Base-by-base conservation (phyloP, 306 rosid genomes). In the Quillaja saponaria region DNA sequence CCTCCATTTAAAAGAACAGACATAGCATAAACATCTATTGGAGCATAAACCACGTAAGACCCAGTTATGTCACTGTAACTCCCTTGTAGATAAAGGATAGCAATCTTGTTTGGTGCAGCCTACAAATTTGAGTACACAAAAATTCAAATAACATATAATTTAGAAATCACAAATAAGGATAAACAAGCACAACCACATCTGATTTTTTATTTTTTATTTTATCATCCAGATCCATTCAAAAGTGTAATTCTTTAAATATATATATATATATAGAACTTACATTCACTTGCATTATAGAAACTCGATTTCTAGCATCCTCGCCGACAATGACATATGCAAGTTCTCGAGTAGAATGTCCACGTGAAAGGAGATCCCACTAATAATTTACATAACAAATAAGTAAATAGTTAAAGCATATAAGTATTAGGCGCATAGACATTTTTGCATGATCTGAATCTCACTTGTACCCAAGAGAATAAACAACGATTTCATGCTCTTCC, bases 311-410 rank as follows among this genome's bases (percentile, higher is more conserved):
- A 10, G 60, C 50, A 61, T 79, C 51, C 17, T 63, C 41, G 3
- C 95, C 84, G 10, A 66, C 69, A 1, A 9, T 9, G 44, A 83
- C 18, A 51, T 48, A 38, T 0, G 77, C 77, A 4, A 65, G 19
- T 38, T 83, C 85, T 21, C 37, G 34, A 62, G 64, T 19, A 4
- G 14, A 0, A 20, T 44, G 69, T n/a, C 44, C 66, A 3, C 13
- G 55, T 11, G 82, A 76, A 20, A 77, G 85, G 44, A 58, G 0
- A 57, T 85, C 92, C 92, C 88, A 85, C 88, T 85, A 44, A 15
- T 52, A 37, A 13, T 61, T 21, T 31, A 62, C 19, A 66, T 35
- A 38, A 2, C 42, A 57, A 50, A 39, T 0, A 37, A 5, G 10
- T 37, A 37, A 56, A 68, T 13, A 18, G n/a, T 3, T 8, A 19